phyloP scores from a whole-genome alignment of 2,329 filamentous ascomycete genomes.

The Aspergillus chevalieri region DNA sequence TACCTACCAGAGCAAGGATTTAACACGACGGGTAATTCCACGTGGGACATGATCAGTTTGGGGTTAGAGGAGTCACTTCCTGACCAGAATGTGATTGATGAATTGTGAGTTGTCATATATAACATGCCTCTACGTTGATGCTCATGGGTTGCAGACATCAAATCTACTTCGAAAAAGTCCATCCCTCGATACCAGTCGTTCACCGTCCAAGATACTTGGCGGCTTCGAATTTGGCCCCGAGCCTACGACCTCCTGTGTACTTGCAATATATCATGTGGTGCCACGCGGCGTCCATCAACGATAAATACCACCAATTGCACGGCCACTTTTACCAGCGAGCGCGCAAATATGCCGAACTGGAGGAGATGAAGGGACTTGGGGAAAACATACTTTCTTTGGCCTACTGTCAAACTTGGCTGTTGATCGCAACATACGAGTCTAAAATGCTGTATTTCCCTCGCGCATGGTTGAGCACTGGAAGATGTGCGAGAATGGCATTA shows the following conservation, averaged over 20 bases:
- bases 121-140: background rate
- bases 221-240: conserved; percentile 82
- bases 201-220: conserved; percentile 82
- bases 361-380: conserved; percentile 88
- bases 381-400: conserved; percentile 80
- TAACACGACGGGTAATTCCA: conserved; percentile 45
- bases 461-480: conserved; percentile 87
- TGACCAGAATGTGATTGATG: conserved; percentile 72
- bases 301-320: conserved; percentile 73
- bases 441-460: conserved; percentile 96
- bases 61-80: conserved; percentile 79
- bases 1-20: conserved; percentile 16
- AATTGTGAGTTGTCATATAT: conserved; percentile 55
- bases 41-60: conserved; percentile 80
- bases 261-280: conserved; percentile 95
- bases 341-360: conserved; percentile 81
- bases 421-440: conserved; percentile 83
- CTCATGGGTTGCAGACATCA: conserved; percentile 54
- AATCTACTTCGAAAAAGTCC: conserved; percentile 85
- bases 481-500: conserved; percentile 70
- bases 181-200: conserved; percentile 79
- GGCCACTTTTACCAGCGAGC: conserved; percentile 85
- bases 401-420: conserved; percentile 76
- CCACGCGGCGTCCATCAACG: conserved; percentile 76
- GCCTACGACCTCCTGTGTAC: conserved; percentile 77